Evolutionary conservation across 345 rosid genomes (phyloP).

Genomic region (Lepidium aucheri): DNA sequence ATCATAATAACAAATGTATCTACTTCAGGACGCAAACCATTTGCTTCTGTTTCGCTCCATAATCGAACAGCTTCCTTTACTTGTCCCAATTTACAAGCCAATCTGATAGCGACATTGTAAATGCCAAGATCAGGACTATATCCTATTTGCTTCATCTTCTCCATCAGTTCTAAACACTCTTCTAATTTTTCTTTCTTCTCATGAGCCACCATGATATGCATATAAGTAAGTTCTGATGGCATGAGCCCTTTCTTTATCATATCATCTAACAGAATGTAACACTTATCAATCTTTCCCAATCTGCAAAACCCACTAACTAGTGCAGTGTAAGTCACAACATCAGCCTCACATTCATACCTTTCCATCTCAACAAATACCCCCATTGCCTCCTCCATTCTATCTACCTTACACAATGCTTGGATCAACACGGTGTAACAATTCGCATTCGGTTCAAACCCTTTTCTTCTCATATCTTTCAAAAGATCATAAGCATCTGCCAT

Average conservation of each 20-base stretch:
- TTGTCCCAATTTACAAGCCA: constrained; percentile 74
- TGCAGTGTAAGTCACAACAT: constrained; percentile 59
- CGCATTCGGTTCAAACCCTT: constrained; percentile 56
- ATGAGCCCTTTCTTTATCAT: constrained; percentile 49
- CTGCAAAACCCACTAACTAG: constrained; percentile 82
- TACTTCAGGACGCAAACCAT: constrained; percentile 60
- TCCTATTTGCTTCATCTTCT: constrained; percentile 48
- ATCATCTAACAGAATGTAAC: constrained; percentile 48
- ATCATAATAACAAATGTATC: constrained; percentile 68
- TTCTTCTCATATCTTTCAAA: constrained; percentile 70
- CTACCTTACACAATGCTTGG: constrained; percentile 59
- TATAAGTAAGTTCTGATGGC: constrained; percentile 56
- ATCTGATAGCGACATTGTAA: constrained; percentile 61
- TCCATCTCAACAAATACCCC: constrained; percentile 67
- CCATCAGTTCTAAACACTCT: constrained; percentile 55
- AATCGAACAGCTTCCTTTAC: constrained; percentile 44
- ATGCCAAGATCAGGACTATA: constrained; percentile 49
- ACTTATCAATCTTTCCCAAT: constrained; percentile 51
- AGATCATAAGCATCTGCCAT: constrained; percentile 66
- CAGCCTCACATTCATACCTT: constrained; percentile 62
- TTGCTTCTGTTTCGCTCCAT: constrained; percentile 74
- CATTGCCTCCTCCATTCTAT: constrained; percentile 74
- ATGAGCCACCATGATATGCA: constrained; percentile 70
- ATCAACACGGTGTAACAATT: constrained; percentile 65
- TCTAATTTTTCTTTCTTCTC: constrained; percentile 69